Percentiles rank a stretch among this genome's conserved stretches.
Conservation (phyloP, 106 monocot species). For the Dactylorhiza incarnata region DNA sequence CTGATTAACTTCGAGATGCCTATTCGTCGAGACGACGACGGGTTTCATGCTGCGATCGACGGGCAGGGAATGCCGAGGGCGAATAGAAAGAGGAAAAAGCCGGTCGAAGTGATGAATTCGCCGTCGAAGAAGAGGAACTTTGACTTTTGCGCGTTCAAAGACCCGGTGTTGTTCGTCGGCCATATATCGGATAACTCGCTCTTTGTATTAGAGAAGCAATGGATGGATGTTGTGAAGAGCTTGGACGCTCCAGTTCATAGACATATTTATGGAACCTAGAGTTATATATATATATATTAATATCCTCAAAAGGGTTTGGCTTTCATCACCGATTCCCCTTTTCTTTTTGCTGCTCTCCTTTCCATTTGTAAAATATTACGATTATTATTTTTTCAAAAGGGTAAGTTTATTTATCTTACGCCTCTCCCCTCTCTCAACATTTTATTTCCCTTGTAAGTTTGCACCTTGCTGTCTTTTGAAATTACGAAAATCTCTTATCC, state of each 20-base stretch:
- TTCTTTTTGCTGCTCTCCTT: background rate
- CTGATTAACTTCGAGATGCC: conserved; percentile 83
- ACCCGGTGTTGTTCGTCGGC: conserved; percentile 72
- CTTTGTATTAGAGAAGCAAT: conserved; percentile 70
- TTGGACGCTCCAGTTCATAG: conserved; percentile 86
- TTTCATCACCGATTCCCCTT: background rate
- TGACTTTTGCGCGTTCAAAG: conserved; percentile 53
- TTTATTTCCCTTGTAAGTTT: too few species aligned
- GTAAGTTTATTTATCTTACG: too few species aligned
- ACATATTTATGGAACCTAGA: conserved; percentile 85
- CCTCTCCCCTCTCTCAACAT: too few species aligned
- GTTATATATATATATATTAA: background rate
- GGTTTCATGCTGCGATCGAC: conserved; percentile 6
- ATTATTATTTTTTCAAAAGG: background rate
- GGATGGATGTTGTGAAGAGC: conserved; percentile 59
- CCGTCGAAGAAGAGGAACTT: conserved; percentile 40
- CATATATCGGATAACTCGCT: conserved; percentile 62
- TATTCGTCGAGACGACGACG: conserved; percentile 38
- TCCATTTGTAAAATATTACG: background rate
- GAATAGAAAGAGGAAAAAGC: conserved; percentile 47
- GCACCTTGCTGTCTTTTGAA: too few species aligned
- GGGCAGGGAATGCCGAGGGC: conserved; percentile 13
- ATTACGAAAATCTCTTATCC: too few species aligned
- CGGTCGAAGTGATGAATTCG: conserved; percentile 7
- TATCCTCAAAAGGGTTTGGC: background rate